Percentiles rank a stretch among this genome's conserved stretches.
These are phyloP conservation scores for Colletotrichum sp. DNA, from an alignment of 2,329 filamentous ascomycete species.

Conservation along the genomic window DNA sequence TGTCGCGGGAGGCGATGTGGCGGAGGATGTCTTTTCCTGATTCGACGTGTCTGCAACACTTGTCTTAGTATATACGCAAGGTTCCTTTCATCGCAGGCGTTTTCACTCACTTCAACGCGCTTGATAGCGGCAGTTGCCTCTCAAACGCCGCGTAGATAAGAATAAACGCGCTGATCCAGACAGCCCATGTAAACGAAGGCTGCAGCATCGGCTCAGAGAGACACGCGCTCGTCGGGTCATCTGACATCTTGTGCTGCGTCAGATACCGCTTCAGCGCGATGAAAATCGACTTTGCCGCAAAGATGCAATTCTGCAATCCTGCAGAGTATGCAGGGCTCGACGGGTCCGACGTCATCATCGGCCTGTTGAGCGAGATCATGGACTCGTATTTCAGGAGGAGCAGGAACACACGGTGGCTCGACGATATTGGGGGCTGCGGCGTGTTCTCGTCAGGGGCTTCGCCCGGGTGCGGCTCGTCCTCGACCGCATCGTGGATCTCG, in stretches of 20 bases:
- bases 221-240: neutral
- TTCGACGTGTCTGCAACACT: conserved; percentile 28
- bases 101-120: conserved; percentile 41
- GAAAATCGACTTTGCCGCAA: conserved; percentile 52
- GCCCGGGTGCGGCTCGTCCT: conserved; percentile 34
- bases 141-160: conserved; percentile 55
- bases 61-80: neutral
- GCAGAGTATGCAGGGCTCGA: conserved; percentile 48
- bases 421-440: conserved; percentile 18
- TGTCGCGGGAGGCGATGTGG: conserved; percentile 32
- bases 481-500: conserved; percentile 53
- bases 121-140: conserved; percentile 40
- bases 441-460: conserved; percentile 17
- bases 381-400: conserved; percentile 53
- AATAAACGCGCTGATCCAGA: conserved; percentile 59
- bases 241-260: conserved; percentile 13
- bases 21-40: conserved; percentile 31
- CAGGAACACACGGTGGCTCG: conserved; percentile 45
- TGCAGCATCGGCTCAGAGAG: conserved; percentile 42
- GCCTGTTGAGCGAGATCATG: conserved; percentile 55
- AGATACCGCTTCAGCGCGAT: conserved; percentile 39
- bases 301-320: conserved; percentile 56
- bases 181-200: conserved; percentile 57
- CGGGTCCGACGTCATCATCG: conserved; percentile 50
- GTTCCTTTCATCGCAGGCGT: neutral